phyloP scores from a whole-genome alignment of 2,329 filamentous ascomycete genomes.

The Diplodia intermedia region DNA sequence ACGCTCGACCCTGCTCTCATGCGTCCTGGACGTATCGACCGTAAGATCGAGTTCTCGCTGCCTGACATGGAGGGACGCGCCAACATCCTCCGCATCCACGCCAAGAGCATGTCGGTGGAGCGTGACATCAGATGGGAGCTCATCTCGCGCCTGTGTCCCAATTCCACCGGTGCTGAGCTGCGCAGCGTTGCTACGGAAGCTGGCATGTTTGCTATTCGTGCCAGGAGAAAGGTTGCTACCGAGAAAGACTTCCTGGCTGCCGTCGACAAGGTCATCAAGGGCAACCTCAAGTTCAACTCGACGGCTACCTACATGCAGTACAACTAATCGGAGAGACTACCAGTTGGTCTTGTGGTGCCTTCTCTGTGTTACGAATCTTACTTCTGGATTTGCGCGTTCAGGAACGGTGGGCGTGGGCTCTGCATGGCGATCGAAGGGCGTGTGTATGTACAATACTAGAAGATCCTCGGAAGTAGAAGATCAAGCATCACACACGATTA shows the following conservation, averaged over 20 bases:
- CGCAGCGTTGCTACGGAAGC: constrained; percentile 97
- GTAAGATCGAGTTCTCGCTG: constrained; percentile 98
- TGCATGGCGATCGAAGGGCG: constrained; percentile 12
- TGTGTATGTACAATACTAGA: constrained; percentile 30
- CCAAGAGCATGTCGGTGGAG: constrained; percentile 99
- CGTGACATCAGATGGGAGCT: constrained; percentile 98
- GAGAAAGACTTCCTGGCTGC: constrained; percentile 99
- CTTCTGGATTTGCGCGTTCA: constrained; percentile 18
- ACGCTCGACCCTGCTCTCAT: constrained; percentile 96
- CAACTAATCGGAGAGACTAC: constrained; percentile 68
- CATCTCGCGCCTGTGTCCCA: constrained; percentile 95
- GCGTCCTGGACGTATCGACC: constrained; percentile 95
- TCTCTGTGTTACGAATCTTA: constrained; percentile 15
- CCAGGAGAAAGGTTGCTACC: constrained; percentile 92
- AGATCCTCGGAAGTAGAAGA: constrained; percentile 19
- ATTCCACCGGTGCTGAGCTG: constrained; percentile 94
- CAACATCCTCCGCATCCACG: constrained; percentile 97
- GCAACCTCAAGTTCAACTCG: constrained; percentile 98
- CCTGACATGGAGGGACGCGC: constrained; percentile 96
- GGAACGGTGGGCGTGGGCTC: constrained; percentile 14
- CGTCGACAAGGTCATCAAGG: constrained; percentile 99
- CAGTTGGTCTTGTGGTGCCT: not conserved
- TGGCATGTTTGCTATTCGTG: constrained; percentile 97
- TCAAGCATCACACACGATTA: constrained; percentile 20
- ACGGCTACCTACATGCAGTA: constrained; percentile 99